Evolutionary conservation across 2,329 filamentous ascomycete species (phyloP), one percentile per base, ranked within the genome.

Genomic region (Zasmidium citrigriseum): DNA sequence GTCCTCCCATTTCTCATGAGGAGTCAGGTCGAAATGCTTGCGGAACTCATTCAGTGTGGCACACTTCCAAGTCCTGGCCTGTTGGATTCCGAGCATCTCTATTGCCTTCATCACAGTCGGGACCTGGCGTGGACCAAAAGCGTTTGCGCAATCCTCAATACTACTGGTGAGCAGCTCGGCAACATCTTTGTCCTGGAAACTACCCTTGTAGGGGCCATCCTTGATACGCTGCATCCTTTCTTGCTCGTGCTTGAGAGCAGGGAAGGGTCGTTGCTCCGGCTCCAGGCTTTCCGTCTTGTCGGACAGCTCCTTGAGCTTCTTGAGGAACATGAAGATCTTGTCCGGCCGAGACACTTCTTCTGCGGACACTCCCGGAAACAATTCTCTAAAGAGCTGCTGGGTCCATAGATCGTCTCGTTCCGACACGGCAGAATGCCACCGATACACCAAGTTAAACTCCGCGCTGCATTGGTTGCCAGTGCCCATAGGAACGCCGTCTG

Each of bases 31-130:
- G 66, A 88, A 87, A 69, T 87, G 86, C 57, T 82, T 78, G 7
- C 86, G 78, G 73, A 88, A 86, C 68, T 88, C 86, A 64, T 89
- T 89, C 41, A 88, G 72, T 0, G 84, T 83, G 0, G 81, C 83
- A 11, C 86, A 72, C 54, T 85, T 80, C 85, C 85, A 88, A 38
- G 82, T 81, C 41, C 86, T 82, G 4, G 81, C 83, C 63, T 88
- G 86, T 18, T 80, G 77, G 52, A 88, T 88, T 9, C 85, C 85
- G 1, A 87, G 77, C 2, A 86, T 77, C 70, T 88, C 86, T n/a
- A 88, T 79, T 1, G 79, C 76, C 65, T 81, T 83, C 66, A 89
- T 80, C 1, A 82, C 78, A 44, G 78, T 78, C 3, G 86, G 85
- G 0, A 88, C 79, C 67, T 83, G 84, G 14, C 80, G 78, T 1